Base-by-base conservation (phyloP, 805 yeast species). In the Sugiyamaella marilandica region DNA sequence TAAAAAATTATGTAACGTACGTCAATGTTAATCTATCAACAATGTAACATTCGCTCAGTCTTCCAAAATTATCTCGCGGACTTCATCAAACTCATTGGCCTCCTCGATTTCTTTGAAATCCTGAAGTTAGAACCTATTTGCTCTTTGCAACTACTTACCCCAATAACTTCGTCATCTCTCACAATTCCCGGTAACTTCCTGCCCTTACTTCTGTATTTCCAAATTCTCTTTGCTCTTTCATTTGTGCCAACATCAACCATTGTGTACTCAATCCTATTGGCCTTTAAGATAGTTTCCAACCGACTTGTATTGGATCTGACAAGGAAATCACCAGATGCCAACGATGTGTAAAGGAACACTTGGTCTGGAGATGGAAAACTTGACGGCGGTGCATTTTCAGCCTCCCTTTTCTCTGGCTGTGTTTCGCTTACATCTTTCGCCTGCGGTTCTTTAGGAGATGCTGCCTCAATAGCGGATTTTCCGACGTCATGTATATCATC, bases 191-290 rank as follows among this genome's bases (percentile, higher is more conserved):
- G 97, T 53, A 89, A 76, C 1, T 81, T 73, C 59, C 85, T 82
- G 2, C 95, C 96, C 29, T 74, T 74, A 14, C 86, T 74, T 48
- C 63, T 49, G 62, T 80, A 80, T 59, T 94, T 77, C 97, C 97
- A 90, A 26, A 88, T 78, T 61, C 81, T 79, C 67, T 89, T 83
- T 13, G 96, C 96, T 55, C 83, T 85, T 49, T 83, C 89, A 65
- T 90, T 95, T 0, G 96, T 88, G 5, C 96, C 96, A 49, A 89
- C 70, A 65, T 90, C 97, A 53, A 86, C 80, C 64, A 81, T 78
- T 31, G 80, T 77, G 65, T 81, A 87, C 54, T 79, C 74, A 49
- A 90, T 72, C 46, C 81, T 77, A 66, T 89, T 86, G 2, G 91
- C 95, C 37, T 81, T 77, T 49, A 90, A 74, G 50, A 90, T 87